Base-by-base conservation (phyloP, 2,329 filamentous ascomycete species). In the Paraphoma chrysanthemicola region DNA sequence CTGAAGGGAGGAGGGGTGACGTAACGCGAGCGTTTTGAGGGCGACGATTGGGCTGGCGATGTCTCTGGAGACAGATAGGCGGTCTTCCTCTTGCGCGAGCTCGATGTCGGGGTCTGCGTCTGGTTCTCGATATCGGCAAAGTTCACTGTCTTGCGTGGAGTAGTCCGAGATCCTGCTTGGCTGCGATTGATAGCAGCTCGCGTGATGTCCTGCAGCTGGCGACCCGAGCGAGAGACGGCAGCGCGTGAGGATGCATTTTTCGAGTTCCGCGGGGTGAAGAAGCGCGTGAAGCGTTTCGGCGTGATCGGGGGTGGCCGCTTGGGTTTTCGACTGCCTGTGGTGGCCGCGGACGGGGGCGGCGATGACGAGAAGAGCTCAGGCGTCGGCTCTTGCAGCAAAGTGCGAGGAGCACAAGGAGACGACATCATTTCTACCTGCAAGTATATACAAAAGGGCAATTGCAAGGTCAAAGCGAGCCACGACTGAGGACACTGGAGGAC, bases 161-260 rank as follows among this genome's bases (percentile, higher is more conserved):
- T 77, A 30, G 61, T 68, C 42, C 66, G 57, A 3, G 63, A 62
- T 43, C 63, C 59, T 44, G 60, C 69, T 65, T 68, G 65, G 57
- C 54, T 59, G 57, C 77, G 74, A 56, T 83, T 83, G 57, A 78
- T 61, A 38, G 77, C 81, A 62, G 77, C 74, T 51, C 74, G 77
- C 51, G 81, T 83, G 61, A 83, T 82, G 63, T 83, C 81, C 54
- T 79, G 79, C 59, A 83, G 67, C 59, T 81, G 79, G 56, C 80
- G 73, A 28, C 77, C 77, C 29, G 81, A 80, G 57, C 74, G 77
- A 54, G 77, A 68, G 9, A 69, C 57, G 2, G 63, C 64, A 38
- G 64, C 57, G 48, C 63, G 57, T 12, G 70, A 71, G 5, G 70
- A 71, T 12, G 63, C 69, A 62, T 72, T 62, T n/a, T 68, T 62